Evolutionary conservation across 2,329 filamentous ascomycete genomes (phyloP).

Genomic region (Lasiodiplodia sp.): DNA sequence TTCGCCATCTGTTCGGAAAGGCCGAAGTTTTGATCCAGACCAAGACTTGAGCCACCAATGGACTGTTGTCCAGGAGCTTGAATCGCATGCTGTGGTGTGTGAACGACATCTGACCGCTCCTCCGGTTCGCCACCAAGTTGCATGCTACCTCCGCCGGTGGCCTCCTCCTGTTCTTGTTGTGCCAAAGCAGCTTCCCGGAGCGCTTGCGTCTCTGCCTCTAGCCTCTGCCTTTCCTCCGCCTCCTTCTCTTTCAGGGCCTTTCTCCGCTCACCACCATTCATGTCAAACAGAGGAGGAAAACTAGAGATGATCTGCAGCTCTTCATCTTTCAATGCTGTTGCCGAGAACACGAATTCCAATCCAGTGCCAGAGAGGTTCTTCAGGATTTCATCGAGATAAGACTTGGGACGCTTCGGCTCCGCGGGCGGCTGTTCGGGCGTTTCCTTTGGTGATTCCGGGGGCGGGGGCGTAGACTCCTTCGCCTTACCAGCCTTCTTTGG

Average conservation of each 20-base stretch:
- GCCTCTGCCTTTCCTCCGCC: slow-evolving; percentile 63
- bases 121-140: slow-evolving; percentile 94
- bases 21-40: slow-evolving; percentile 43
- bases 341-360: slow-evolving; percentile 64
- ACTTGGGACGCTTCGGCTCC: slow-evolving; percentile 4
- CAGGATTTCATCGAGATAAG: slow-evolving; percentile 46
- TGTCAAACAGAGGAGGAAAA: slow-evolving; percentile 82
- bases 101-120: slow-evolving; percentile 69
- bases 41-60: slow-evolving; percentile 46
- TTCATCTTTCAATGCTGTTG: slow-evolving; percentile 52
- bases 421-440: slow-evolving; percentile 17
- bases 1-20: slow-evolving; percentile 49
- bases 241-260: slow-evolving; percentile 74
- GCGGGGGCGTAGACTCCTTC: slow-evolving; percentile 35
- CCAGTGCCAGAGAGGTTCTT: slow-evolving; percentile 51
- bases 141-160: slow-evolving; percentile 80
- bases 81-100: slow-evolving; percentile 70
- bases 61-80: slow-evolving; percentile 80
- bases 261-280: slow-evolving; percentile 81
- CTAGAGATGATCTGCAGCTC: slow-evolving; percentile 61
- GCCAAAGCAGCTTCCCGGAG: slow-evolving; percentile 52
- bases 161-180: slow-evolving; percentile 71
- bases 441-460: slow-evolving; percentile 36
- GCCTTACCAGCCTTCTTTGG: slow-evolving; percentile 41
- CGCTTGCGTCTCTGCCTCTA: slow-evolving; percentile 62